phyloP scores from a whole-genome alignment of 495 filamentous ascomycete species.

The Penicillium parvum region DNA sequence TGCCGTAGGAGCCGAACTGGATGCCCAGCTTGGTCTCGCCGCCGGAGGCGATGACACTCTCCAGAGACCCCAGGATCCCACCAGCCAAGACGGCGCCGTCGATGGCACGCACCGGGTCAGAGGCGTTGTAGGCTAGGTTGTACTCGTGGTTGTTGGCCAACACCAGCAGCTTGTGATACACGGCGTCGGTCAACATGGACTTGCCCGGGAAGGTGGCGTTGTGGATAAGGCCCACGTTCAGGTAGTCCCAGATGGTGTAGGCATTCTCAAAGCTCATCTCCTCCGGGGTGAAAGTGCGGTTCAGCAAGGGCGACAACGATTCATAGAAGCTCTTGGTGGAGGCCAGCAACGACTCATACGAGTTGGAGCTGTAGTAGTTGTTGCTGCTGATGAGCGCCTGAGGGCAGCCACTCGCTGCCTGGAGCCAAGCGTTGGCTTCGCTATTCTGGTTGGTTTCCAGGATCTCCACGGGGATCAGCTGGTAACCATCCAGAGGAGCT shows the following conservation, averaged over 20 bases:
- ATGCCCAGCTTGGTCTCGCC: conserved; percentile 35
- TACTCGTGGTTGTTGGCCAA: conserved; percentile 50
- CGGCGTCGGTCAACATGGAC: conserved; percentile 29
- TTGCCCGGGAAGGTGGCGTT: conserved; percentile 40
- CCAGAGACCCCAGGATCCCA: conserved; percentile 40
- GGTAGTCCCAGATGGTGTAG: conserved; percentile 58
- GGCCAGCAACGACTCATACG: conserved; percentile 50
- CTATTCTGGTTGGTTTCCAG: conserved; percentile 42
- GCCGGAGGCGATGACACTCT: conserved; percentile 36
- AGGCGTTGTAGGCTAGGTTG: conserved; percentile 49
- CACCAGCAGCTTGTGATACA: conserved; percentile 35
- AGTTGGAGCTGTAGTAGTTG: conserved; percentile 60
- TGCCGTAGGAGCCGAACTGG: conserved; percentile 47
- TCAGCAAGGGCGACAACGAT: conserved; percentile 56
- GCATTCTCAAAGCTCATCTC: conserved; percentile 65
- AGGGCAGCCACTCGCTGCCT: conserved; percentile 53
- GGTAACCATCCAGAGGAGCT: conserved; percentile 57
- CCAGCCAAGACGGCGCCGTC: conserved; percentile 44
- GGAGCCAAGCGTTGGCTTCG: conserved; percentile 56
- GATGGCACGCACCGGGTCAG: conserved; percentile 45
- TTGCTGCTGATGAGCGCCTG: conserved; percentile 65
- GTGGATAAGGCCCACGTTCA: conserved; percentile 53
- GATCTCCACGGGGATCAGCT: conserved; percentile 51
- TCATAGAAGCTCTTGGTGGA: conserved; percentile 63
- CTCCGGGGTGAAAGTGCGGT: conserved; percentile 48